phyloP scores from a whole-genome alignment of 2,329 filamentous ascomycete species.

The Fusarium sp. region DNA sequence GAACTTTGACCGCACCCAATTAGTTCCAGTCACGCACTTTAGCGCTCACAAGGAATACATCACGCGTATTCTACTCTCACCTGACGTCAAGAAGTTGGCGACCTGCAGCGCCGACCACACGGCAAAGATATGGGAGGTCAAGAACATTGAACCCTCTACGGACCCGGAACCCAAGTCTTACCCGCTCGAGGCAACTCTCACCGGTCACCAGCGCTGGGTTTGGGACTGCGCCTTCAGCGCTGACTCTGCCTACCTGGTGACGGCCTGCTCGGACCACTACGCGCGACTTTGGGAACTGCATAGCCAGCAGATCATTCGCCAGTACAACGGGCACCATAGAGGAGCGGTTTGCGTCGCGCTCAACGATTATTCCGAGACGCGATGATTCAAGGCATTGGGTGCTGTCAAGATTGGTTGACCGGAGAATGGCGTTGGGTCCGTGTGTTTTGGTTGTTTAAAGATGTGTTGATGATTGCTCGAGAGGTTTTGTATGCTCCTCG shows the following conservation, averaged over 20 bases:
- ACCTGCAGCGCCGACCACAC: slow-evolving; percentile 95
- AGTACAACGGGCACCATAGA: slow-evolving; percentile 95
- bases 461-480: slow-evolving; percentile 7
- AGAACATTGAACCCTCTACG: slow-evolving; percentile 70
- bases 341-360: slow-evolving; percentile 93
- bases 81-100: slow-evolving; percentile 92
- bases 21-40: slow-evolving; percentile 90
- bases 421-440: slow-evolving; percentile 41
- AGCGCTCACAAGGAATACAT: slow-evolving; percentile 93
- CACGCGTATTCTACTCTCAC: slow-evolving; percentile 89
- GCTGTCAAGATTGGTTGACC: slow-evolving; percentile 15
- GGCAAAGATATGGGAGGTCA: slow-evolving; percentile 94
- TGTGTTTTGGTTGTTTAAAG: slow-evolving; percentile 27
- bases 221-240: slow-evolving; percentile 98
- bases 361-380: slow-evolving; percentile 81
- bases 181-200: slow-evolving; percentile 86
- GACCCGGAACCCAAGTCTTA: slow-evolving; percentile 69
- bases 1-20: slow-evolving; percentile 82
- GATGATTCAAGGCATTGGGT: slow-evolving; percentile 44
- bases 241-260: slow-evolving; percentile 92
- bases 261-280: slow-evolving; percentile 93
- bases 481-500: slow-evolving; percentile 12
- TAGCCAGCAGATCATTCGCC: slow-evolving; percentile 89
- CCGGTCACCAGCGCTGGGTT: slow-evolving; percentile 94
- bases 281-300: slow-evolving; percentile 90